Conservation (phyloP, 140 eudicot species). For the Ambrosia hybrid region DNA sequence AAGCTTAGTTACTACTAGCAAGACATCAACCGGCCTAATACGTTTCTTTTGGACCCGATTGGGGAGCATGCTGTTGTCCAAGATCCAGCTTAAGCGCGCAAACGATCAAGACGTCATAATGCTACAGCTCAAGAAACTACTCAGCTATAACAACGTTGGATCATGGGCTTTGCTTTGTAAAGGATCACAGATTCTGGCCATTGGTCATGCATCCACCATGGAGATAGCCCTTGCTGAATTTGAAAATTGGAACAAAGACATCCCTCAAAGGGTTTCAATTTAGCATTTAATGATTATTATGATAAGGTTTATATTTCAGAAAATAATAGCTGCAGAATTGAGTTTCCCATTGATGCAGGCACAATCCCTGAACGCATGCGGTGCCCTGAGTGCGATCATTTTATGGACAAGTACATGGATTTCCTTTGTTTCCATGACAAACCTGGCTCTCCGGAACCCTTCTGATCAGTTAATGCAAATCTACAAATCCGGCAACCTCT, state of each 20-base stretch:
- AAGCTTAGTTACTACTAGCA: constrained; percentile 60
- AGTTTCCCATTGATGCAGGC: constrained; percentile 47
- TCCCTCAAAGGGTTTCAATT: constrained; percentile 40
- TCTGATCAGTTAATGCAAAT: constrained; percentile 5
- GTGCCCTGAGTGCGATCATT: constrained; percentile 62
- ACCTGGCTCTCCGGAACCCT: constrained; percentile 32
- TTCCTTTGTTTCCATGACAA: constrained; percentile 62
- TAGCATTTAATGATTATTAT: constrained; percentile 35
- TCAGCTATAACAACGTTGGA: constrained; percentile 59
- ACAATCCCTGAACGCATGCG: constrained; percentile 51
- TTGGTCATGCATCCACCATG: constrained; percentile 44
- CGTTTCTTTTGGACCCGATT: constrained; percentile 71
- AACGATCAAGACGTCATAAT: constrained; percentile 46
- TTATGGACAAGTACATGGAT: constrained; percentile 49
- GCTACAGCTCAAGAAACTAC: constrained; percentile 57
- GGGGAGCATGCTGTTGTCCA: constrained; percentile 66
- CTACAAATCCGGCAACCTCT: neutral
- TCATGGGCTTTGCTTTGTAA: constrained; percentile 56
- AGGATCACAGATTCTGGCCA: constrained; percentile 48
- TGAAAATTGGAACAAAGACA: constrained; percentile 46
- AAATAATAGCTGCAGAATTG: constrained; percentile 41
- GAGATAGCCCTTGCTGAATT: constrained; percentile 26
- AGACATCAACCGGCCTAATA: constrained; percentile 43
- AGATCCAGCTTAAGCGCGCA: constrained; percentile 41
- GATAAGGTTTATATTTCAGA: constrained; percentile 37